These are phyloP conservation scores for Grosmannia serpens DNA, from an alignment of 2,329 filamentous ascomycete genomes.

Conservation along the genomic window DNA sequence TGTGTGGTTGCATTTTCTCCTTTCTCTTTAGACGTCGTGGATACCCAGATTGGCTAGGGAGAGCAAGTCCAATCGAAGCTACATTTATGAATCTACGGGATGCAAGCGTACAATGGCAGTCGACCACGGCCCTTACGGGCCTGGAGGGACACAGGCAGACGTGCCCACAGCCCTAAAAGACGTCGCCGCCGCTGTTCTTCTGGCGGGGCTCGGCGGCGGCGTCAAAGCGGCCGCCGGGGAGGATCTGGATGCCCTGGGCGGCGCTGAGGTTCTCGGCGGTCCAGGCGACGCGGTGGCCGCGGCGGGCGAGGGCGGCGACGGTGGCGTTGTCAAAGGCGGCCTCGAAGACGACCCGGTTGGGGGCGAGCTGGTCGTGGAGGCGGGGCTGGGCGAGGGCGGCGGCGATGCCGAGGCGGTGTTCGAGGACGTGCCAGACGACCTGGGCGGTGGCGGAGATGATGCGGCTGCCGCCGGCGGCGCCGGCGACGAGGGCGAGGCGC, in stretches of 20 bases:
- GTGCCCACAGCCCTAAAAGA: constrained; percentile 16
- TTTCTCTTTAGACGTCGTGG: neutral
- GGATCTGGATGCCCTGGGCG: constrained; percentile 58
- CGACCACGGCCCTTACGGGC: too few species aligned
- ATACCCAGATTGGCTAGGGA: neutral
- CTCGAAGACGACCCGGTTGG: constrained; percentile 59
- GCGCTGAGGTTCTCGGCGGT: constrained; percentile 53
- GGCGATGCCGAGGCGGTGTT: constrained; percentile 46
- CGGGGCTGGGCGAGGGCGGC: constrained; percentile 58
- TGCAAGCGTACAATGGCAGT: too few species aligned
- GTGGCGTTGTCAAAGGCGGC: constrained; percentile 59
- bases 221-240: constrained; percentile 59
- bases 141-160: too few species aligned
- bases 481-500: constrained; percentile 56
- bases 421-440: constrained; percentile 62
- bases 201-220: constrained; percentile 78
- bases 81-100: neutral
- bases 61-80: neutral
- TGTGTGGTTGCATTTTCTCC: neutral
- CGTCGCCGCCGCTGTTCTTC: constrained; percentile 56
- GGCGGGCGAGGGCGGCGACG: constrained; percentile 49
- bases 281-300: constrained; percentile 68
- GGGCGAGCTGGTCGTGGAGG: constrained; percentile 73
- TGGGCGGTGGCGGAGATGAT: constrained; percentile 81
- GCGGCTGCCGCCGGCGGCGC: constrained; percentile 69